phyloP scores from a whole-genome alignment of 169 alveolate genomes.

The Plasmodium cynomolgi region DNA sequence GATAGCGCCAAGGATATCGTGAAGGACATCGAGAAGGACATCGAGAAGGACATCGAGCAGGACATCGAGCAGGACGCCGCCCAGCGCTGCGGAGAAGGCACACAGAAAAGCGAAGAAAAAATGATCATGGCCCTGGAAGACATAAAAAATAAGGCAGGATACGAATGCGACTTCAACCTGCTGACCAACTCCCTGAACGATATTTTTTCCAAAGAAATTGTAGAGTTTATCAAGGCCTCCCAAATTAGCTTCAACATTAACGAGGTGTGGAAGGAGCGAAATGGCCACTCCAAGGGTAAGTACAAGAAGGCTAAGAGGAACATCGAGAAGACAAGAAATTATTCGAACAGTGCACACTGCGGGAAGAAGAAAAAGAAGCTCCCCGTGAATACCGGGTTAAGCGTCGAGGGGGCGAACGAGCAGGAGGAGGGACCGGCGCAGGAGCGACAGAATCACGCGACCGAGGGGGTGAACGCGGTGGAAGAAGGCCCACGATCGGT shows the following conservation, averaged over 20 bases:
- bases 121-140: neutral
- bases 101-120: neutral
- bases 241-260: conserved; percentile 49
- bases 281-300: conserved; percentile 23
- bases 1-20: neutral
- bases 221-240: conserved; percentile 67
- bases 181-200: conserved; percentile 57
- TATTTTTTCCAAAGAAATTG: conserved; percentile 74
- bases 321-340: conserved; percentile 22
- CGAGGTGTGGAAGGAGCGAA: conserved; percentile 67
- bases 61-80: neutral
- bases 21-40: too few relatives aligned
- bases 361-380: conserved; percentile 13
- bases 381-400: neutral
- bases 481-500: neutral
- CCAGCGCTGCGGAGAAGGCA: neutral
- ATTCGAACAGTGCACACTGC: conserved; percentile 8
- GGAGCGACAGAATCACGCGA: too few relatives aligned
- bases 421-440: neutral
- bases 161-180: conserved; percentile 57
- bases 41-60: neutral
- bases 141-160: conserved; percentile 5
- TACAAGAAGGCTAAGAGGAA: conserved; percentile 40
- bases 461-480: neutral
- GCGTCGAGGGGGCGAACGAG: neutral